Conservation (phyloP, 805 yeast genomes). For the Nakazawaea anatomiae region DNA sequence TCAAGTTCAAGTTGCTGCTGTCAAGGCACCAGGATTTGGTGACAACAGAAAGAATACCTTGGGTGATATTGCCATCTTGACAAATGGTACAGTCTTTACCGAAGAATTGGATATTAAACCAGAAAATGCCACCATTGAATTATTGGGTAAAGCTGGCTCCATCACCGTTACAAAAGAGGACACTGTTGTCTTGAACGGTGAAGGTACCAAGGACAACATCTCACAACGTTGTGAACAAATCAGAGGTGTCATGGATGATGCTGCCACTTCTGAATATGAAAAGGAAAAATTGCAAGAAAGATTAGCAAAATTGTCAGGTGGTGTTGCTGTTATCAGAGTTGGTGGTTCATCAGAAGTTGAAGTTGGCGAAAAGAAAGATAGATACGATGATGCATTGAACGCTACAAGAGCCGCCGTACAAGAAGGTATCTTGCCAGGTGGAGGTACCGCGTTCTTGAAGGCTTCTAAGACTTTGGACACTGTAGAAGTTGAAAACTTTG, state of each 20-base stretch:
- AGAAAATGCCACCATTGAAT: slow-evolving; percentile 85
- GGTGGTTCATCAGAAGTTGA: slow-evolving; percentile 97
- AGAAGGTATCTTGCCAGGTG: slow-evolving; percentile 98
- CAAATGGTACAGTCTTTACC: slow-evolving; percentile 90
- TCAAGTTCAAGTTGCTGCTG: slow-evolving; percentile 95
- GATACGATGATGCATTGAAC: slow-evolving; percentile 96
- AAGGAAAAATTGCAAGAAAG: slow-evolving; percentile 96
- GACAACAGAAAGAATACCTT: slow-evolving; percentile 96
- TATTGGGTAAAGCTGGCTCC: slow-evolving; percentile 88
- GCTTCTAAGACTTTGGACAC: slow-evolving; percentile 73
- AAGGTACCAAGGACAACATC: slow-evolving; percentile 77
- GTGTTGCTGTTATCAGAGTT: slow-evolving; percentile 96
- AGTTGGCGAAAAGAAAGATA: slow-evolving; percentile 99
- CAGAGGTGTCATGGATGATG: slow-evolving; percentile 69
- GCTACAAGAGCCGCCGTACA: slow-evolving; percentile 99
- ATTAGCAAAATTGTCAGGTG: slow-evolving; percentile 93
- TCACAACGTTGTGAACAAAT: slow-evolving; percentile 90
- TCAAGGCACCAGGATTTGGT: slow-evolving; percentile 98
- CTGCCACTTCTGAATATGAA: slow-evolving; percentile 84
- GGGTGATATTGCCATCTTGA: slow-evolving; percentile 90
- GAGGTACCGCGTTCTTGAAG: slow-evolving; percentile 96
- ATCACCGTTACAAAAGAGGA: slow-evolving; percentile 93
- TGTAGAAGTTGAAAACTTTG: slow-evolving; percentile 80
- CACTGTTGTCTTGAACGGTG: slow-evolving; percentile 89
- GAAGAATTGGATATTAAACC: slow-evolving; percentile 95